Evolutionary conservation across 441 rosid species (phyloP).

Genomic region (Arabidopsis lyrata): DNA sequence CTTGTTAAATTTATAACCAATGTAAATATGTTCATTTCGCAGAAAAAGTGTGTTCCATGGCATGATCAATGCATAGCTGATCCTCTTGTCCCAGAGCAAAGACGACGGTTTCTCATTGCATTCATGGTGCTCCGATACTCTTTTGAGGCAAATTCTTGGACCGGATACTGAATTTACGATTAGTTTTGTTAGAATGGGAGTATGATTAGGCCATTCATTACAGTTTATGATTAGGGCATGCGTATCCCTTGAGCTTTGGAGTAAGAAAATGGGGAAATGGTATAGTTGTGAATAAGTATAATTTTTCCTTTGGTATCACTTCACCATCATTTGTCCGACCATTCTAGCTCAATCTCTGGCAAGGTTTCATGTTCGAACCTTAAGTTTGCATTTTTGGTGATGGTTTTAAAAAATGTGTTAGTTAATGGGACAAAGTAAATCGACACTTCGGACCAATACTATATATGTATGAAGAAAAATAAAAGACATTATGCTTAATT

Average conservation of each 20-base stretch:
- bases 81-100: constrained; percentile 10
- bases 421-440: too few species aligned
- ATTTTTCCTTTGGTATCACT: background rate
- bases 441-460: too few species aligned
- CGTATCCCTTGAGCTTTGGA: constrained; percentile 26
- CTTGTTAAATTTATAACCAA: background rate
- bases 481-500: too few species aligned
- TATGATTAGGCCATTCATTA: constrained; percentile 40
- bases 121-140: constrained; percentile 29
- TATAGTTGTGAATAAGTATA: constrained; percentile 34
- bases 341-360: background rate
- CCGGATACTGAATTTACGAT: constrained; percentile 7
- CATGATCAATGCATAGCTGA: constrained; percentile 52
- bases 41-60: constrained; percentile 88
- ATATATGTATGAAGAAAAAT: too few species aligned
- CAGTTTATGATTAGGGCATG: constrained; percentile 37
- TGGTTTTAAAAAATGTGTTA: too few species aligned
- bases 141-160: constrained; percentile 27
- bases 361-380: background rate
- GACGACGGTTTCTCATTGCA: constrained; percentile 21
- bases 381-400: too few species aligned
- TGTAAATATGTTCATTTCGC: constrained; percentile 44
- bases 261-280: constrained; percentile 13
- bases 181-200: constrained; percentile 28
- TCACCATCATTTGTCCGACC: background rate